Evolutionary conservation across 2,329 filamentous ascomycete genomes (phyloP), one percentile per base, ranked within the genome.

Genomic region (Neopestalotiopsis rosae): DNA sequence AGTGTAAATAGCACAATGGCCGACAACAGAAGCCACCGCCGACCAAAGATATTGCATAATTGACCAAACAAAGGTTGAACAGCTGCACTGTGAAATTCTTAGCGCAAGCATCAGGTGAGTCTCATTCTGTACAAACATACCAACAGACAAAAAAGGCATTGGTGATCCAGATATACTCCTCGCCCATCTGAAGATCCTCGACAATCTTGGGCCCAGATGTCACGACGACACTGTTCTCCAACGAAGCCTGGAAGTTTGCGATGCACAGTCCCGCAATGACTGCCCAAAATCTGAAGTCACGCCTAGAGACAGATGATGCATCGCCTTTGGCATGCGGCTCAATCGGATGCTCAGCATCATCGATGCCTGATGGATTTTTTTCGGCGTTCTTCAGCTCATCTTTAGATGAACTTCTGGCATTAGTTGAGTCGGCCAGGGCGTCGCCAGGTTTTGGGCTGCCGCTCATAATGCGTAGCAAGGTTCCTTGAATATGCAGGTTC

Each of bases 231-330:
- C 12, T 52, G 30, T 57, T 40, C 49, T 68, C 67, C 61, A 68
- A 42, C 17, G 63, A 20, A 5, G 42, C 45, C 28, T 56, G 40
- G 13, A 64, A 10, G 5, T 13, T n/a, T 10, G 34, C 20, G 10
- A 42, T 9, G 4, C 42, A n/a, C 5, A 65, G 63, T 12, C n/a
- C 63, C n/a, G 32, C 32, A n/a, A 65, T 24, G 63, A 64, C 49
- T 34, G 17, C 61, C 34, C 40, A 64, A 6, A 64, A 49, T 13
- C 42, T 34, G 17, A 28, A 72, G 69, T n/a, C 69, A 6, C 42
- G 67, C 59, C 34, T 40, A 20, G 34, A 61, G 56, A 20, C 20
- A 4, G 56, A 20, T 12, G 20, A 7, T n/a, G 13, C 14, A 49
- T 49, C 12, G 42, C 42, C 4, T n/a, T n/a, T 7, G 42, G 42